phyloP scores from a whole-genome alignment of 1,139 yeast genomes.

The Meyerozyma elateridarum region DNA sequence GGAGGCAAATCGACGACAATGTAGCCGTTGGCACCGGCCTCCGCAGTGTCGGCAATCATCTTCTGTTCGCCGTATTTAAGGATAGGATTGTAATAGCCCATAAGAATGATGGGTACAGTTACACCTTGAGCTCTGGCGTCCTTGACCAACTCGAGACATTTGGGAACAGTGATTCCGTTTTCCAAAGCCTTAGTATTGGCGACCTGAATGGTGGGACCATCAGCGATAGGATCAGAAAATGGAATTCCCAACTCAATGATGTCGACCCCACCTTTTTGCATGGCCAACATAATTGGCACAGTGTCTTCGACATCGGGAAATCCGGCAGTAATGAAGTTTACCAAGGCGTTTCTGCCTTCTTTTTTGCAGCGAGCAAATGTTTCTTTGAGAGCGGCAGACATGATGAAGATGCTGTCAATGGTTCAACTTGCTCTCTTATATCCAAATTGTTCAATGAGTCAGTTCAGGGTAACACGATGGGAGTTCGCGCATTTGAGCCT shows the following conservation, averaged over 20 bases:
- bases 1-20: constrained; percentile 96
- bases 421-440: neutral
- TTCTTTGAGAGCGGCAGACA: constrained; percentile 66
- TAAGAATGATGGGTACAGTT: constrained; percentile 79
- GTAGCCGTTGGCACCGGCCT: constrained; percentile 93
- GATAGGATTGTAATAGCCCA: constrained; percentile 98
- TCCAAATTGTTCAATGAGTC: constrained; percentile 10
- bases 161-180: constrained; percentile 71
- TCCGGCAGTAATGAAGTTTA: constrained; percentile 93
- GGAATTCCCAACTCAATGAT: constrained; percentile 94
- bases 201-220: constrained; percentile 92
- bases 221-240: constrained; percentile 98
- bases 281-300: constrained; percentile 74
- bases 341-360: constrained; percentile 81
- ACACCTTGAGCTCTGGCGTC: constrained; percentile 81
- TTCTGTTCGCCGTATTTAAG: constrained; percentile 83
- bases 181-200: constrained; percentile 76
- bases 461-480: constrained; percentile 19
- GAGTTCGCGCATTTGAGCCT: constrained; percentile 3
- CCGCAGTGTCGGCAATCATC: constrained; percentile 69
- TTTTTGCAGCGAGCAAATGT: constrained; percentile 67
- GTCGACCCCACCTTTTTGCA: constrained; percentile 95
- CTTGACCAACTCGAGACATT: constrained; percentile 64
- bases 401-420: constrained; percentile 18
- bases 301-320: constrained; percentile 87